Evolutionary conservation across 768 basidiomycete genomes (phyloP), one percentile per base, ranked within the genome.

Genomic region (Mycena pura): DNA sequence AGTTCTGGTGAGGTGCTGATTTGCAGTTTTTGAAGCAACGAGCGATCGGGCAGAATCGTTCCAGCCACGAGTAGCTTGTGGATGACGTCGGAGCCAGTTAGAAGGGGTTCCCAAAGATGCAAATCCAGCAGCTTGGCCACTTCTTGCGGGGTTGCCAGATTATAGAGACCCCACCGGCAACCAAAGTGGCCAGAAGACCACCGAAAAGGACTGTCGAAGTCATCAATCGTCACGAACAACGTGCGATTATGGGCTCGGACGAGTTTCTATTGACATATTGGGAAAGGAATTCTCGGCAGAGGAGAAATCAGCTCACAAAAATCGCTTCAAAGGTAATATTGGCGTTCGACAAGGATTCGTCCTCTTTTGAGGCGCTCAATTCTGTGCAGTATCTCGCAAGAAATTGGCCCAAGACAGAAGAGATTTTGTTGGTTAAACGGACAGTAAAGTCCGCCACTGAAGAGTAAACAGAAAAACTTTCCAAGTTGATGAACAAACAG

Each of bases 1-100:
- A 43, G 11, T 9, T 5, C 28, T 2, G 43, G 51, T 1, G 27
- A 21, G 5, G 11, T 36, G 10, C 10, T 15, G 32, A 40, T 45
- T 27, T 53, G 13, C 11, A 59, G 3, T 17, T 11, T 3, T 2
- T 14, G 47, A 3, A 49, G 39, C 21, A 28, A 29, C 13, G 3
- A 4, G 10, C 19, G 15, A 59, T 13, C 10, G 7, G 24, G 19
- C 8, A 44, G 34, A 10, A 57, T 19, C 9, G 45, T 54, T 24
- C 59, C 59, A 0, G 51, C 34, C 5, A 61, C 45, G 7, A 61
- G 22, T 1, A 61, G 14, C 34, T 61, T 61, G 45, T 24, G 10
- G 28, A 61, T 48, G 22, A 48, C 45, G 31, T 48, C 51, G 5
- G 36, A 38, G 1, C 14, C 45, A 1, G 19, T 41, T 1, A 3